Base-by-base conservation (phyloP, 805 yeast species). In the Scheffersomyces coipomensis region DNA sequence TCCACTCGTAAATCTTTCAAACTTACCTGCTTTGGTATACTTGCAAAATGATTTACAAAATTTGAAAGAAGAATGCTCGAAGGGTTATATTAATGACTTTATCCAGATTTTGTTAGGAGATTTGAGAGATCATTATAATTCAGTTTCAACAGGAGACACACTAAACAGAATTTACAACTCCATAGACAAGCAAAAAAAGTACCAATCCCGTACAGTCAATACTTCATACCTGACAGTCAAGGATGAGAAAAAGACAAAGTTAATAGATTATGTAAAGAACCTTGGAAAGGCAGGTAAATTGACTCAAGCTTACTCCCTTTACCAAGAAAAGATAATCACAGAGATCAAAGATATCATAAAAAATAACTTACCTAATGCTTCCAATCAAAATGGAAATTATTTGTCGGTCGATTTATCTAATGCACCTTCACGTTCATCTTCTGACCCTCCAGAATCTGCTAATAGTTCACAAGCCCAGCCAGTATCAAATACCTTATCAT, bases 291-390 rank as follows among this genome's bases (percentile, higher is more conserved):
- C 88, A 33, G 83, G 81, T 18, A 79, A 77, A 46, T 55, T 88
- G 19, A 69, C 76, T 1, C 65, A 75, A 11, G 86, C 95, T 0
- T 81, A 83, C 47, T 68, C 71, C 29, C 54, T 66, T 3, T 89
- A 85, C 56, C 86, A 83, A 49, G 91, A 82, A 18, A 71, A 71
- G 15, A 78, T 86, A n/a, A 66, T 82, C 10, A 65, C 72, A 1
- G 96, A 89, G 49, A 71, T 88, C 38, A 88, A 88, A 57, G 72
- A 75, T 11, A 78, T 88, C 12, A 86, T 90, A 27, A 78, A 86
- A 43, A 64, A 64, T 4, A 68, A 78, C 47, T 56, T 89, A 37
- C 96, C 96, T 0, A 35, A 18, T 15, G 26, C 40, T 9, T 21
- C 23, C 6, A 21, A 18, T 23, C 35, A 23, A 17, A 29, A 37